Evolutionary conservation across 2,329 filamentous ascomycete species (phyloP).

Genomic region (Whalleya microplaca): DNA sequence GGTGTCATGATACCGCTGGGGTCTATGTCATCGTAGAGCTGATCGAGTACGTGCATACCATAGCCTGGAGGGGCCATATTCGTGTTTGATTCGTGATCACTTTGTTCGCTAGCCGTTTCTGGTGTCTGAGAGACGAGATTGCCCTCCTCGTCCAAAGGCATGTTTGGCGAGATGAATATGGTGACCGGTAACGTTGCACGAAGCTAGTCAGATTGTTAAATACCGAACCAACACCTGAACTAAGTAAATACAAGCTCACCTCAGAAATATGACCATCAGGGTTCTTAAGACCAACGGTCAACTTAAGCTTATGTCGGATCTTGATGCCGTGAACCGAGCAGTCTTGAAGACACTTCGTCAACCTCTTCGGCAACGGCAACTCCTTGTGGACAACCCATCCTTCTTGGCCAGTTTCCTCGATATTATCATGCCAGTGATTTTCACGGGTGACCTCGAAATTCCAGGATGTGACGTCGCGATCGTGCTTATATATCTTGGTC

Average conservation of each 20-base stretch:
- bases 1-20: slow-evolving; percentile 73
- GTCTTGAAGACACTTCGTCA: slow-evolving; percentile 86
- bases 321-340: slow-evolving; percentile 89
- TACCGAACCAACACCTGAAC: slow-evolving; percentile 5
- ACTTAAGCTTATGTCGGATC: slow-evolving; percentile 87
- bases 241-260: slow-evolving; percentile 48
- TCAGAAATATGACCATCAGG: slow-evolving; percentile 95
- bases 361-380: slow-evolving; percentile 75
- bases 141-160: slow-evolving; percentile 86
- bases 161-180: slow-evolving; percentile 93
- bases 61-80: slow-evolving; percentile 88
- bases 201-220: slow-evolving; percentile 53
- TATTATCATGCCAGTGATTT: slow-evolving; percentile 70
- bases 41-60: slow-evolving; percentile 85
- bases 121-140: slow-evolving; percentile 70
- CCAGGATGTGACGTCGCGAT: slow-evolving; percentile 67
- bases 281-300: slow-evolving; percentile 89
- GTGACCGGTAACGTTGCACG: slow-evolving; percentile 88
- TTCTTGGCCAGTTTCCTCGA: slow-evolving; percentile 69
- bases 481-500: slow-evolving; percentile 62
- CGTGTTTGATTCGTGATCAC: slow-evolving; percentile 58
- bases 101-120: slow-evolving; percentile 45
- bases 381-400: slow-evolving; percentile 65
- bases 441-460: slow-evolving; percentile 57
- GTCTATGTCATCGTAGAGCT: slow-evolving; percentile 87